These are phyloP conservation scores for Przewalskia tangutica DNA, from an alignment of 257 asterid species.

Conservation along the genomic window DNA sequence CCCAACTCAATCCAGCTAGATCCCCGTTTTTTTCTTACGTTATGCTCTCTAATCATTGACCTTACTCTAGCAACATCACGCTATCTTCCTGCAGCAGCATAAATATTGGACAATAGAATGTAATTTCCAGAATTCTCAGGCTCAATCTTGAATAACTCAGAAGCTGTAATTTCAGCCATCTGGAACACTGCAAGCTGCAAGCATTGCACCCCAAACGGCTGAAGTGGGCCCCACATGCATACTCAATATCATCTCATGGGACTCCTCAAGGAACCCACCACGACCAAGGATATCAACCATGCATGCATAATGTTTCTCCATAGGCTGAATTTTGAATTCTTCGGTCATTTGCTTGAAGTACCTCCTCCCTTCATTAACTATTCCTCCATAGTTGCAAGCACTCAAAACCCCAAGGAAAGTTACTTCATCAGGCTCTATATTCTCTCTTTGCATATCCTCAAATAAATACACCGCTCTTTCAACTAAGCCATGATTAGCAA, in stretches of 20 bases:
- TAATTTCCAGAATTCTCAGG: slow-evolving; percentile 13
- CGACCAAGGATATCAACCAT: slow-evolving; percentile 12
- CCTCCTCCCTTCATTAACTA: slow-evolving; percentile 3
- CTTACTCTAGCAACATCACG: slow-evolving; percentile 7
- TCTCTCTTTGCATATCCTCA: slow-evolving; percentile 8
- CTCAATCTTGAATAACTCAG: slow-evolving; percentile 10
- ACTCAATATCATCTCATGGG: neutral
- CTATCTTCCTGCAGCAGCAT: slow-evolving; percentile 8
- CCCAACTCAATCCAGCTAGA: slow-evolving; percentile 15
- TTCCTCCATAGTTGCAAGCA: slow-evolving; percentile 10
- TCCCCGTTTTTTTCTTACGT: slow-evolving; percentile 1
- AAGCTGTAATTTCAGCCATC: slow-evolving; percentile 14
- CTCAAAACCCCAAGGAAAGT: slow-evolving; percentile 9
- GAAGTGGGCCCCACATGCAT: neutral
- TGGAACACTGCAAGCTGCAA: slow-evolving; percentile 1
- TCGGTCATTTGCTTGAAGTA: slow-evolving; percentile 7
- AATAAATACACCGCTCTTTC: neutral
- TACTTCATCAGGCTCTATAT: slow-evolving; percentile 12
- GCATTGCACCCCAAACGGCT: slow-evolving; percentile 11
- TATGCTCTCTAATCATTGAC: slow-evolving; percentile 1
- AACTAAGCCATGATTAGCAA: slow-evolving; percentile 8
- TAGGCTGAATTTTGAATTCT: slow-evolving; percentile 9
- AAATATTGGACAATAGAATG: slow-evolving; percentile 2
- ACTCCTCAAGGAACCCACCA: slow-evolving; percentile 2
- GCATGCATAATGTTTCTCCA: slow-evolving; percentile 6